These are phyloP conservation scores for Teunomyces kruisii DNA, from an alignment of 805 yeast genomes.

Conservation along the genomic window DNA sequence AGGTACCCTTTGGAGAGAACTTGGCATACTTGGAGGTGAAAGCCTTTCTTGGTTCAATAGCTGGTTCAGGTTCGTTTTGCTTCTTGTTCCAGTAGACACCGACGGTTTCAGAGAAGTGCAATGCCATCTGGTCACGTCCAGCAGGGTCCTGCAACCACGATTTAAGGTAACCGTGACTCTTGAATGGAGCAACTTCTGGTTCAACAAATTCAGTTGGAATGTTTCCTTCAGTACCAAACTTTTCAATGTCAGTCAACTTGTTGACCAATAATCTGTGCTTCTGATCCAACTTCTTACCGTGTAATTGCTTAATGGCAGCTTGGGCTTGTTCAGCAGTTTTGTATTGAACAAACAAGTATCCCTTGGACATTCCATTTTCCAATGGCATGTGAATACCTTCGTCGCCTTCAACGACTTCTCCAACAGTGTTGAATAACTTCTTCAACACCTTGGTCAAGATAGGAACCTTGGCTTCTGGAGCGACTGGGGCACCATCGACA, in stretches of 20 bases:
- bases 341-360: constrained; percentile 83
- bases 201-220: constrained; percentile 62
- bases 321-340: constrained; percentile 65
- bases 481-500: constrained; percentile 94
- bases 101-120: constrained; percentile 77
- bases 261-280: constrained; percentile 88
- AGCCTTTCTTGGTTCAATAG: constrained; percentile 72
- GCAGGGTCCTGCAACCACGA: constrained; percentile 88
- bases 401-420: constrained; percentile 59
- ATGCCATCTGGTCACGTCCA: constrained; percentile 86
- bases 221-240: constrained; percentile 64
- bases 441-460: constrained; percentile 80
- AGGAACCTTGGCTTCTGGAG: constrained; percentile 85
- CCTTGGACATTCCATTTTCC: constrained; percentile 77
- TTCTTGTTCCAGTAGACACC: constrained; percentile 86
- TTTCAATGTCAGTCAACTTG: constrained; percentile 78
- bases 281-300: constrained; percentile 89
- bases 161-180: constrained; percentile 76
- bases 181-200: constrained; percentile 72
- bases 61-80: constrained; percentile 70
- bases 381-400: constrained; percentile 82
- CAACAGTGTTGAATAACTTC: constrained; percentile 76
- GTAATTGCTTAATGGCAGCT: constrained; percentile 74
- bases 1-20: constrained; percentile 93
- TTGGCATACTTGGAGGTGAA: constrained; percentile 88